These are phyloP conservation scores for Fusarium dimerum DNA, from an alignment of 2,329 filamentous ascomycete species.

Conservation along the genomic window DNA sequence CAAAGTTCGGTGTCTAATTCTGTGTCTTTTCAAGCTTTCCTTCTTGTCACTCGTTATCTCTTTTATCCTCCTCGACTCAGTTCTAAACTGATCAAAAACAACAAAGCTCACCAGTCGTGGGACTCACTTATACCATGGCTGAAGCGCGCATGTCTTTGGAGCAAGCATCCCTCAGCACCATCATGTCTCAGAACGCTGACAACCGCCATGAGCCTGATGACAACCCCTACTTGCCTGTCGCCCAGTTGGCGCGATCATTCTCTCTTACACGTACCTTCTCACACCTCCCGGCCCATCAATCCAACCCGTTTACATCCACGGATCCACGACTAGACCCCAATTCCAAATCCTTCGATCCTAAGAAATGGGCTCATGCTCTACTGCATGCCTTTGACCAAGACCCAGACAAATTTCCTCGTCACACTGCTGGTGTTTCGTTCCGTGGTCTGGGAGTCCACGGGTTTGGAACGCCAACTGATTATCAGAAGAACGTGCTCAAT, in stretches of 20 bases:
- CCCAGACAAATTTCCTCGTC: conserved; percentile 13
- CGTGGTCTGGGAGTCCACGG: conserved; percentile 66
- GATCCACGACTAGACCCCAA: conserved; percentile 16
- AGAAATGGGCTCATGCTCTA: conserved; percentile 9
- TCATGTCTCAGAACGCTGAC: neutral
- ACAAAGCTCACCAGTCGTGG: no score
- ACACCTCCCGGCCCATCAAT: neutral
- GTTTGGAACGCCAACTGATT: conserved; percentile 67
- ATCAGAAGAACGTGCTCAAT: conserved; percentile 65
- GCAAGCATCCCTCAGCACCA: no score
- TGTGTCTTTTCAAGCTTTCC: no score
- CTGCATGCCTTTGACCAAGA: conserved; percentile 22
- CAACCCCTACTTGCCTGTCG: conserved; percentile 4
- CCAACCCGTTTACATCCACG: conserved; percentile 10
- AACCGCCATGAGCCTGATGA: conserved; percentile 10
- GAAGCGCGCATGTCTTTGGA: no score
- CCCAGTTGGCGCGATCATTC: conserved; percentile 15
- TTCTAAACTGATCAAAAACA: no score
- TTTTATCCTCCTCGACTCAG: no score
- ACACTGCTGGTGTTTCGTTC: conserved; percentile 58
- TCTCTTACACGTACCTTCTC: conserved; percentile 16
- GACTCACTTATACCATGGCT: no score
- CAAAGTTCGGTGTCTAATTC: no score
- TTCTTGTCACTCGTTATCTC: no score
- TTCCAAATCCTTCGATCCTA: conserved; percentile 9